Base-by-base conservation (phyloP, 352 stramenopile genomes). In the Phytophthora europaea region DNA sequence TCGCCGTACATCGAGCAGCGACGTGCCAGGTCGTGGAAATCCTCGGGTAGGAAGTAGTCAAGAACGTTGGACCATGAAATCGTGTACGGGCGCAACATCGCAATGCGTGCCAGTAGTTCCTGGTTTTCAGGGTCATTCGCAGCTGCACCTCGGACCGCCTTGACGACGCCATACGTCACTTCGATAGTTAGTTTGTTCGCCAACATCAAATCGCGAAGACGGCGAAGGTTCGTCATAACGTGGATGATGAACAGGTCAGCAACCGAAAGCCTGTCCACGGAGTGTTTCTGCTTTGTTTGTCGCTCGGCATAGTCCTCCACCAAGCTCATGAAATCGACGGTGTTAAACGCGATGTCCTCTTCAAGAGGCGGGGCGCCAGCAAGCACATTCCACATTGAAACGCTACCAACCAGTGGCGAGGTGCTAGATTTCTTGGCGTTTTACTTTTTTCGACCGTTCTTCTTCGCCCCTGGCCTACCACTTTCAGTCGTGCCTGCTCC, bases 61-160 rank as follows among this genome's bases (percentile, higher is more conserved):
- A 75, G 60, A 22, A 75, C 61, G 51, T 75, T 75, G 0, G 67
- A 70, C 67, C 67, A 75, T 26, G 67, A 75, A 18, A 75, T 75
- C 22, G 67, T 75, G 61, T 70, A 75, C 54, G 67, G 67, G 12
- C 61, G 61, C 67, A 73, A 15, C 36, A 22, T 51, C 8, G 66
- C 58, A 43, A 73, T 72, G 20, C 51, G 66, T 15, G 53, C 18
- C 33, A 73, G 34, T 4, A 64, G 66, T 18, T 52, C 7, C 1
- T 63, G 28, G 28, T 62, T 68, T 5, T 60, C 58, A 2, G 12
- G 4, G 26, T 72, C 65, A 23, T 56, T 36, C 12, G 47, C 28
- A n/a, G 56, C 23, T 2, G 62, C 40, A 28, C 57, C 40, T 45
- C 57, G 38, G 12, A 64, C 26, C 20, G 57, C 57, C 26, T 64